Percentiles rank a stretch among this genome's conserved stretches.
Evolutionary conservation across 306 rosid genomes (phyloP).

Genomic region (Castanopsis chinensis): DNA sequence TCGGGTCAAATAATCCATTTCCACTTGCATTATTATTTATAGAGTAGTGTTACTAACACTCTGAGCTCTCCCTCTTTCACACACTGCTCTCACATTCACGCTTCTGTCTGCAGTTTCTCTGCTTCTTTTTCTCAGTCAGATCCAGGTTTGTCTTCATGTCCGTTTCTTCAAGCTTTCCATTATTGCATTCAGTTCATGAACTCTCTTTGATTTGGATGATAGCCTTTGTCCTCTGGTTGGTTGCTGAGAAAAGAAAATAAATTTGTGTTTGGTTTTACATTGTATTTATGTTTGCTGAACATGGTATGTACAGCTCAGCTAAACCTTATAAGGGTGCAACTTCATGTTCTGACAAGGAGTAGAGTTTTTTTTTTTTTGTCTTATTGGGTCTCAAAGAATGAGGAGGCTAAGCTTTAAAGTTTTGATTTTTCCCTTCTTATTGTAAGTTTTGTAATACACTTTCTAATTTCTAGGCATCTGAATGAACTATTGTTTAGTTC

Average conservation of each 20-base stretch:
- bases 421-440: background rate
- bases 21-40: background rate
- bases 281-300: constrained; percentile 1
- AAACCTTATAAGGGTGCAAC: background rate
- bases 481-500: background rate
- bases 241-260: background rate
- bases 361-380: background rate
- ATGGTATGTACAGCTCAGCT: background rate
- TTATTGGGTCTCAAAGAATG: constrained; percentile 5
- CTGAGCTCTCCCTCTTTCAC: background rate
- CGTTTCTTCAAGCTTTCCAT: constrained; percentile 8
- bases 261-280: background rate
- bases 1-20: constrained; percentile 62
- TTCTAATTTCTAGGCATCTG: background rate
- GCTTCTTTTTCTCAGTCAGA: constrained; percentile 37
- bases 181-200: constrained; percentile 3
- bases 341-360: background rate
- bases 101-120: background rate
- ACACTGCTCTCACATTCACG: constrained; percentile 16
- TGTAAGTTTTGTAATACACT: background rate
- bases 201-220: constrained; percentile 16
- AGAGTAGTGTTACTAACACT: background rate
- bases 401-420: constrained; percentile 18
- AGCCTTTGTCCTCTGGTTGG: constrained; percentile 16
- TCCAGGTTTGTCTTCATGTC: constrained; percentile 57